Base-by-base conservation (phyloP, 495 filamentous ascomycete species). In the Tuber calosporum region DNA sequence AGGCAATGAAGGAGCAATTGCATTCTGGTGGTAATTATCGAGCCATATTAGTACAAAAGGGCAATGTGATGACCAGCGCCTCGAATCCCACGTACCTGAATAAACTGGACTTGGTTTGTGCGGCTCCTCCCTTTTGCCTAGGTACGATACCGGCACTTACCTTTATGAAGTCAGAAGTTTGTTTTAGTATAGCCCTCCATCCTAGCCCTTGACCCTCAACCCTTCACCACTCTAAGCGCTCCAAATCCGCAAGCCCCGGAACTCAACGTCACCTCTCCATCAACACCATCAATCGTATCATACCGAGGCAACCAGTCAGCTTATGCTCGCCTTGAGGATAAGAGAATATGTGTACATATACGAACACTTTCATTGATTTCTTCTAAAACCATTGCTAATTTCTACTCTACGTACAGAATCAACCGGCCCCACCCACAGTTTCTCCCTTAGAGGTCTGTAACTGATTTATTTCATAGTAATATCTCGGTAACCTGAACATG, bases 391-490 rank as follows among this genome's bases (percentile, higher is more conserved):
- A 30, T n/a, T 53, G 45, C 43, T 69, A 45, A 11, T 30, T 67
- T 13, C 45, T 20, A 45, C 20, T 26, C 38, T 26, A 26, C 38
- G 34, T 39, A 42, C 40, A 42, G 66, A 37, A 72, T 26, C 58
- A 37, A 48, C 45, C 67, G 68, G 75, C 76, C 76, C 62, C 69
- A 73, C 74, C 42, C 70, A 78, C 76, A 78, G 74, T 20, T n/a
- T 48, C 69, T 73, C 62, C 26, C 66, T 71, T 62, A n/a, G 76
- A 69, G 41, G 48, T 37, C 42, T 78, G 76, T 78, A 78, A 78
- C 76, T 78, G 76, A 70, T 73, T 77, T 78, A 74, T 78, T 78
- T 62, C 20, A 39, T 30, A 15, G 43, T 78, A 78, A 77, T 78
- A 78, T 77, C 74, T 77, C 76, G 76, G 76, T 78, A 78, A 34